These are phyloP conservation scores for Inonotus obliquus DNA, from an alignment of 1,284 basidiomycete species.

Conservation along the genomic window DNA sequence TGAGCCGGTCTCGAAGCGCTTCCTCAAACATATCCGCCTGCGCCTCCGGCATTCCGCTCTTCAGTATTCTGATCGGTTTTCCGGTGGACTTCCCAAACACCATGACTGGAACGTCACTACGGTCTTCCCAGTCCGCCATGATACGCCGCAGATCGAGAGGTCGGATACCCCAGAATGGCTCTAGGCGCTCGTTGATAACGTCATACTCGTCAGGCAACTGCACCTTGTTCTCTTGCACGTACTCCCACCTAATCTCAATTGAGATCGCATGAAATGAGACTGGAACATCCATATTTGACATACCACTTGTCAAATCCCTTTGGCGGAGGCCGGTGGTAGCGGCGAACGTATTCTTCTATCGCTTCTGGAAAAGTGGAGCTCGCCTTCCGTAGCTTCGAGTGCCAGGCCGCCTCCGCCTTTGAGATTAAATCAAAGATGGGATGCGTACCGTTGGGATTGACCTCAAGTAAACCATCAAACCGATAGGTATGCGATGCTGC, in stretches of 20 bases:
- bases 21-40: conserved; percentile 9
- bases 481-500: conserved; percentile 10
- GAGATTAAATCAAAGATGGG: conserved; percentile 51
- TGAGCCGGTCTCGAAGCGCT: conserved; percentile 21
- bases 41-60: conserved; percentile 18
- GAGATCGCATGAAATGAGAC: neutral
- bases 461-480: conserved; percentile 15
- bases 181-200: conserved; percentile 26
- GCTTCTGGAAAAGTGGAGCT: conserved; percentile 51
- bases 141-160: conserved; percentile 21
- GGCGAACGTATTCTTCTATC: conserved; percentile 48
- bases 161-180: conserved; percentile 25
- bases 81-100: conserved; percentile 21
- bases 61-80: conserved; percentile 16
- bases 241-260: conserved; percentile 20
- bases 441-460: conserved; percentile 29
- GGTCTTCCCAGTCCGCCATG: conserved; percentile 20
- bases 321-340: conserved; percentile 45
- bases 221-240: conserved; percentile 30
- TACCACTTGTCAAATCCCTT: conserved; percentile 50
- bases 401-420: conserved; percentile 44
- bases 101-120: conserved; percentile 19
- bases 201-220: conserved; percentile 31
- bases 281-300: conserved; percentile 16
- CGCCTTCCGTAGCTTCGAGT: conserved; percentile 43